Evolutionary conservation across 495 filamentous ascomycete species (phyloP).

Genomic region (Hyaloscypha finlandica): DNA sequence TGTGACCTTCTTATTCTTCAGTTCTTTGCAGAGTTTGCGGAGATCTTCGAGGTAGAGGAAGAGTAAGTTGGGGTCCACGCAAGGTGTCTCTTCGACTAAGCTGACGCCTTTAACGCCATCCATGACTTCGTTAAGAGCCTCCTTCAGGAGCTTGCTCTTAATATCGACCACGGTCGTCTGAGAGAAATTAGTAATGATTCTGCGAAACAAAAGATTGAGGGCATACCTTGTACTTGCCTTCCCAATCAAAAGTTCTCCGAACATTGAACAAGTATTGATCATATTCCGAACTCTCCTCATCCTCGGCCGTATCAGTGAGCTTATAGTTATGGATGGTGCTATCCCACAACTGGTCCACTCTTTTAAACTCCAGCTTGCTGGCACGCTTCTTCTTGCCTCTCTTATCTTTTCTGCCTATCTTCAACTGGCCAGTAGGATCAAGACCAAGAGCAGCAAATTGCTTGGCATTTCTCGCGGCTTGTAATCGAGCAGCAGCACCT

Average conservation of each 20-base stretch:
- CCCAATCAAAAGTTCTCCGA: constrained; percentile 82
- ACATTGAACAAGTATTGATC: constrained; percentile 88
- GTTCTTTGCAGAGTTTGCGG: constrained; percentile 60
- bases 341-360: constrained; percentile 85
- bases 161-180: constrained; percentile 67
- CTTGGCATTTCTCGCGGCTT: constrained; percentile 23
- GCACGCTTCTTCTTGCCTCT: constrained; percentile 48
- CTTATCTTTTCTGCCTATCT: constrained; percentile 35
- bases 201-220: neutral
- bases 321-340: constrained; percentile 80
- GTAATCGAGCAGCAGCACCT: constrained; percentile 17
- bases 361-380: constrained; percentile 77
- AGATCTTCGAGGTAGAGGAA: constrained; percentile 87
- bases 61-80: constrained; percentile 81
- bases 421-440: constrained; percentile 26
- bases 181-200: constrained; percentile 11
- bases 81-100: constrained; percentile 77
- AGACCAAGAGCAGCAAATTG: constrained; percentile 28
- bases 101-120: constrained; percentile 81
- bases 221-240: constrained; percentile 70
- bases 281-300: constrained; percentile 71
- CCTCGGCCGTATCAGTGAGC: constrained; percentile 76
- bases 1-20: constrained; percentile 56
- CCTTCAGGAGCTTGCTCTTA: constrained; percentile 78
- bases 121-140: constrained; percentile 73